Conservation (phyloP, 257 asterid species). For the Henckelia pumila region DNA sequence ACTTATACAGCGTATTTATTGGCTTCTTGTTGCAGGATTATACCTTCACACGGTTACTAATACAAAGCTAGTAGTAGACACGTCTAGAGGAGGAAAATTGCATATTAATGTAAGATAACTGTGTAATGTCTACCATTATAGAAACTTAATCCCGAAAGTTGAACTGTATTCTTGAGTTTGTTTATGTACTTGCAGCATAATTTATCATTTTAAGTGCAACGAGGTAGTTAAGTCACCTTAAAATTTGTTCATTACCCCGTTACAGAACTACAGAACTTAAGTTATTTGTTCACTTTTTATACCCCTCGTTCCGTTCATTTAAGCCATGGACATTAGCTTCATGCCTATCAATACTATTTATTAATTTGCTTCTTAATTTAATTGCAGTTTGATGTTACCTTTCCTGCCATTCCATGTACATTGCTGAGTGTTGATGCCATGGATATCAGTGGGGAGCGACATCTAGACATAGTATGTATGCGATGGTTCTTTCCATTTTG, state of each 20-base stretch:
- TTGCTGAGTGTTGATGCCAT: slow-evolving; percentile 92
- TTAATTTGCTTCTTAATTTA: slow-evolving; percentile 17
- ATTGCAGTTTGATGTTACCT: slow-evolving; percentile 91
- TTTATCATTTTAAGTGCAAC: slow-evolving; percentile 1
- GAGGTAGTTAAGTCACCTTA: slow-evolving; percentile 16
- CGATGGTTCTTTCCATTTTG: slow-evolving; percentile 19
- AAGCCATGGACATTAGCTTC: slow-evolving; percentile 17
- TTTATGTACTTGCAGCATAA: not conserved
- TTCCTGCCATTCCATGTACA: slow-evolving; percentile 88
- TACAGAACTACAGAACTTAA: not conserved
- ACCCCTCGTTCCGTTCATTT: not conserved
- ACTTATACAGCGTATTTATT: slow-evolving; percentile 19
- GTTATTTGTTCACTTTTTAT: slow-evolving; percentile 1
- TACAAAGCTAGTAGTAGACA: slow-evolving; percentile 90
- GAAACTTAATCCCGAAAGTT: not conserved
- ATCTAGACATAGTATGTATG: slow-evolving; percentile 75
- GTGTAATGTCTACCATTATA: slow-evolving; percentile 12
- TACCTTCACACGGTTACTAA: slow-evolving; percentile 82
- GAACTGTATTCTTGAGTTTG: slow-evolving; percentile 11
- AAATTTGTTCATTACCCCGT: slow-evolving; percentile 7
- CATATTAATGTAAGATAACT: slow-evolving; percentile 70
- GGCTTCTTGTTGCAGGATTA: slow-evolving; percentile 63
- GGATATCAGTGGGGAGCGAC: slow-evolving; percentile 99
- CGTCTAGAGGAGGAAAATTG: slow-evolving; percentile 90
- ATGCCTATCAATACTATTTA: slow-evolving; percentile 17